phyloP scores from a whole-genome alignment of 169 alveolate species.

The Cryptosporidium ubiquitum region DNA sequence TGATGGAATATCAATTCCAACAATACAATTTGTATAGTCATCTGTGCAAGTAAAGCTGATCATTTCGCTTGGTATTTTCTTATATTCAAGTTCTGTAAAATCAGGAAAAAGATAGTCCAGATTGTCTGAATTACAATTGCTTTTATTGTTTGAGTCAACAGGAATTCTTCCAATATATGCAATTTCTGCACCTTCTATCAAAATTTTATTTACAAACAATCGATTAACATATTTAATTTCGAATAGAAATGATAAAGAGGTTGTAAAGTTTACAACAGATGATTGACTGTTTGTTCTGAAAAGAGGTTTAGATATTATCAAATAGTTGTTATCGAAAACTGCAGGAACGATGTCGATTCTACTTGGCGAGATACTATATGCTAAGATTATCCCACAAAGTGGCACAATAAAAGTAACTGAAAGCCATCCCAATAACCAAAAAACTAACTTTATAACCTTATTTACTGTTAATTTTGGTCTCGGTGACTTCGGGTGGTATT shows the following conservation, averaged over 20 bases:
- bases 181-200: slow-evolving; percentile 45
- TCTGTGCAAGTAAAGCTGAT: slow-evolving; percentile 30
- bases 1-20: slow-evolving; percentile 5
- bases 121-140: slow-evolving; percentile 43
- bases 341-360: slow-evolving; percentile 65
- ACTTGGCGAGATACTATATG: slow-evolving; percentile 43
- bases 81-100: slow-evolving; percentile 8
- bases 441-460: neutral
- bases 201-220: slow-evolving; percentile 23
- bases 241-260: slow-evolving; percentile 49
- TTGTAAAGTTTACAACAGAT: slow-evolving; percentile 7
- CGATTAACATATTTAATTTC: slow-evolving; percentile 39
- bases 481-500: neutral
- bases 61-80: slow-evolving; percentile 32
- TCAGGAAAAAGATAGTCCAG: slow-evolving; percentile 37
- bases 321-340: slow-evolving; percentile 14
- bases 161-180: slow-evolving; percentile 64
- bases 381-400: slow-evolving; percentile 51
- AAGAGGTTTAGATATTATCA: slow-evolving; percentile 53
- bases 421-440: slow-evolving; percentile 52
- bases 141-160: neutral
- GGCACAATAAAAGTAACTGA: slow-evolving; percentile 33
- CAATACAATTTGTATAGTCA: slow-evolving; percentile 38
- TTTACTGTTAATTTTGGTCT: neutral
- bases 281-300: slow-evolving; percentile 12